Percentiles rank a stretch among this genome's conserved stretches.
These are phyloP conservation scores for Macrophomina pseudophaseolina DNA, from an alignment of 2,329 filamentous ascomycete genomes.

Conservation along the genomic window DNA sequence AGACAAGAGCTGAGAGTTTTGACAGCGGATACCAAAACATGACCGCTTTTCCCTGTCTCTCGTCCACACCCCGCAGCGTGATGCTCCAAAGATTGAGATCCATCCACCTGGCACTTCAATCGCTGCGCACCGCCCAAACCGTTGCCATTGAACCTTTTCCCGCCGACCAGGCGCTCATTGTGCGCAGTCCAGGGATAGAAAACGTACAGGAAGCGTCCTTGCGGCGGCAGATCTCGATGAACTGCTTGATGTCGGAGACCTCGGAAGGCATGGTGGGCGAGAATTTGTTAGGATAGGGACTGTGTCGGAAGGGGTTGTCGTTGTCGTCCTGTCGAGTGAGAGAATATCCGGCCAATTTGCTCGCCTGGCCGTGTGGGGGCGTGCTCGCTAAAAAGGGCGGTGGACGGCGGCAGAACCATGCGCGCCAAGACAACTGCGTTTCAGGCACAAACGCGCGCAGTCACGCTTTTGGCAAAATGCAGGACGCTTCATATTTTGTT, in stretches of 20 bases:
- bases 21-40: neutral
- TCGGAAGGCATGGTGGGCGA: conserved; percentile 92
- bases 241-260: conserved; percentile 98
- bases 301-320: conserved; percentile 17
- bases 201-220: conserved; percentile 99
- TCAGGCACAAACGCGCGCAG: neutral
- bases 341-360: conserved; percentile 15
- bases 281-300: conserved; percentile 17
- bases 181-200: conserved; percentile 3
- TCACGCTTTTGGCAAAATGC: neutral
- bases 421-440: neutral
- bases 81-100: neutral
- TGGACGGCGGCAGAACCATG: neutral
- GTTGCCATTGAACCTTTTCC: conserved; percentile 1
- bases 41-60: neutral
- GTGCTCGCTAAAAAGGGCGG: conserved; percentile 17
- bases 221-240: conserved; percentile 99
- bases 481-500: neutral
- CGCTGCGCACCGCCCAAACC: conserved; percentile 9
- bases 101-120: neutral
- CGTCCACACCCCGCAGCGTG: neutral
- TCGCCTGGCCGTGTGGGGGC: conserved; percentile 16
- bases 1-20: neutral
- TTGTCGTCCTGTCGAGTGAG: conserved; percentile 18
- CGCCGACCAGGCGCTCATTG: neutral